Percentiles rank a stretch among this genome's conserved stretches.
These are phyloP conservation scores for Trichosporon coremiiforme DNA, from an alignment of 1,284 basidiomycete species.

Conservation along the genomic window DNA sequence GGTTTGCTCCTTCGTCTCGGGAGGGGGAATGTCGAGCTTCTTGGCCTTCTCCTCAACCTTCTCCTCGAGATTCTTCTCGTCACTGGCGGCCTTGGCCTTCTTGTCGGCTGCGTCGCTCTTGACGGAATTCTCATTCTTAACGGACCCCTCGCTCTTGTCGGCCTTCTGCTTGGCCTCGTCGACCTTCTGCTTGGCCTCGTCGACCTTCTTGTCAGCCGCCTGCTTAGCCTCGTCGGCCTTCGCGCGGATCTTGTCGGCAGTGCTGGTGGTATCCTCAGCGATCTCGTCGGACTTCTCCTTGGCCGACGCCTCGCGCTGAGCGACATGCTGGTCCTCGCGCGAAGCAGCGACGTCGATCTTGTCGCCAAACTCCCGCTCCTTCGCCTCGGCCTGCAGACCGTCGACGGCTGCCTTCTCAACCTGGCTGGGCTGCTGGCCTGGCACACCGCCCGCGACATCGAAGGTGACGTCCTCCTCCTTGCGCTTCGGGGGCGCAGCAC, in stretches of 20 bases:
- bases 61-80: neutral
- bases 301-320: neutral
- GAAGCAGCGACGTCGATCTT: neutral
- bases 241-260: neutral
- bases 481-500: neutral
- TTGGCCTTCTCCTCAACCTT: neutral
- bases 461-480: neutral
- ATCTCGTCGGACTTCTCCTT: conserved; percentile 17
- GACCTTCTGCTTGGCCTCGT: neutral
- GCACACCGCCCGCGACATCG: neutral
- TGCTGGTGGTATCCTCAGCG: neutral
- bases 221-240: neutral
- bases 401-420: neutral
- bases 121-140: no score
- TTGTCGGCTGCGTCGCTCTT: neutral
- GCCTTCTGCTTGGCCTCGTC: neutral
- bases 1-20: neutral
- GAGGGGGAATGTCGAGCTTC: neutral
- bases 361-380: neutral
- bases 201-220: neutral
- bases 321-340: neutral
- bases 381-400: neutral
- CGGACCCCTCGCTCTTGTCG: neutral
- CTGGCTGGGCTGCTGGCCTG: neutral
- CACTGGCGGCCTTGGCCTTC: neutral